Conservation (phyloP, 495 filamentous ascomycete species). For the Melanomma pulvis-pyrius region DNA sequence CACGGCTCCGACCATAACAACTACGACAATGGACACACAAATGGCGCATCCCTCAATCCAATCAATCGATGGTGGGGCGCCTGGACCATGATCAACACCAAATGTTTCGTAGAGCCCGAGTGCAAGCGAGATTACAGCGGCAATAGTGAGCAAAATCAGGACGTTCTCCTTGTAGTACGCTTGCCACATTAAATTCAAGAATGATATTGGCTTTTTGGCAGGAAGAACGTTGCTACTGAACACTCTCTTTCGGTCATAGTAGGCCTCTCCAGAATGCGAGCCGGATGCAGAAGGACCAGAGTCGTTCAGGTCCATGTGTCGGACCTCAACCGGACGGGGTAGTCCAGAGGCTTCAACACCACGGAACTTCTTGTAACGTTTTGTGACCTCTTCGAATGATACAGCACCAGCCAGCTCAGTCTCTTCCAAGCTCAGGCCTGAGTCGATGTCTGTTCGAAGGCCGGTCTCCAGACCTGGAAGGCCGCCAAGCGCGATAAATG, state of each 20-base stretch:
- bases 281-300: constrained; percentile 41
- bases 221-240: constrained; percentile 72
- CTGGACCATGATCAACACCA: constrained; percentile 40
- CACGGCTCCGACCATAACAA: constrained; percentile 49
- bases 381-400: constrained; percentile 65
- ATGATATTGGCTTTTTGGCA: constrained; percentile 68
- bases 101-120: constrained; percentile 73
- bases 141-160: constrained; percentile 74
- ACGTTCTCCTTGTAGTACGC: constrained; percentile 79
- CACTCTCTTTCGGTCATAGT: constrained; percentile 65
- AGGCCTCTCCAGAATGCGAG: constrained; percentile 48
- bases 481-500: constrained; percentile 78
- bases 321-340: constrained; percentile 21
- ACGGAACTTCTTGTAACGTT: constrained; percentile 19
- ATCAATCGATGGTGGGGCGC: constrained; percentile 43
- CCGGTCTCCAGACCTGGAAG: constrained; percentile 75
- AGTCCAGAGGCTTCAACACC: constrained; percentile 11
- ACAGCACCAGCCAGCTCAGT: constrained; percentile 62
- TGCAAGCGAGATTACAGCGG: constrained; percentile 78
- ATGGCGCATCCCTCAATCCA: constrained; percentile 55
- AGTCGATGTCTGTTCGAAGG: constrained; percentile 65
- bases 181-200: constrained; percentile 76
- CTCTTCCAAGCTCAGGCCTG: constrained; percentile 79
- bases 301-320: constrained; percentile 38
- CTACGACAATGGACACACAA: constrained; percentile 49